phyloP scores from a whole-genome alignment of 2,329 filamentous ascomycete genomes.

The Aspergillus calidoustus region DNA sequence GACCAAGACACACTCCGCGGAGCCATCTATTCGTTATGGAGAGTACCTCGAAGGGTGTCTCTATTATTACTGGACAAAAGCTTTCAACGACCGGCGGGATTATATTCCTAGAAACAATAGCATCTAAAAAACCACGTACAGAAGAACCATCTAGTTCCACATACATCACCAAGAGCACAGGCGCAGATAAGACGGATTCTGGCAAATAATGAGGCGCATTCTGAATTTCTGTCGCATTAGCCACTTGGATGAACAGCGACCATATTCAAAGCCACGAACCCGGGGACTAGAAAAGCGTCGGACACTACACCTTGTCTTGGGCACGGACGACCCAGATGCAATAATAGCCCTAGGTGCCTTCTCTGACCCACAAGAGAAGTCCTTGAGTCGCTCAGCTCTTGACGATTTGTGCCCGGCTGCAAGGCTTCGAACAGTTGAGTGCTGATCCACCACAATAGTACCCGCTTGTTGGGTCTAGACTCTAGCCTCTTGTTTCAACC shows the following conservation, averaged over 20 bases:
- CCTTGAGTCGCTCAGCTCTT: neutral
- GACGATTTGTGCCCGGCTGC: neutral
- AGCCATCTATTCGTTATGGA: neutral
- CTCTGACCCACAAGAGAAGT: slow-evolving; percentile 3
- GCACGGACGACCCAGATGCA: neutral
- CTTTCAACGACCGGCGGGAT: slow-evolving; percentile 1
- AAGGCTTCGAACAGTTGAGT: neutral
- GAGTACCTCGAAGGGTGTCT: neutral
- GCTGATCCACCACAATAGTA: slow-evolving; percentile 6
- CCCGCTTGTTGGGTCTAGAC: slow-evolving; percentile 12
- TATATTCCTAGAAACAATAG: neutral
- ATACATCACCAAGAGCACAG: slow-evolving; percentile 4
- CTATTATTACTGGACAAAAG: neutral
- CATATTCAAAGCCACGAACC: neutral
- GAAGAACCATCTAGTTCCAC: neutral
- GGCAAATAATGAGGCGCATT: neutral
- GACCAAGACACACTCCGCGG: neutral
- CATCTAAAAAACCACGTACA: no score
- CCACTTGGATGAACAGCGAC: neutral
- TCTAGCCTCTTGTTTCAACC: neutral
- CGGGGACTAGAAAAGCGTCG: neutral
- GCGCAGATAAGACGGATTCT: neutral
- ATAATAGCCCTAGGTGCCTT: neutral
- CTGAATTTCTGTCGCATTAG: neutral
- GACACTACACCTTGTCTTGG: neutral